Base-by-base conservation (phyloP, 2,329 filamentous ascomycete species). In the Penicillium frequentans region DNA sequence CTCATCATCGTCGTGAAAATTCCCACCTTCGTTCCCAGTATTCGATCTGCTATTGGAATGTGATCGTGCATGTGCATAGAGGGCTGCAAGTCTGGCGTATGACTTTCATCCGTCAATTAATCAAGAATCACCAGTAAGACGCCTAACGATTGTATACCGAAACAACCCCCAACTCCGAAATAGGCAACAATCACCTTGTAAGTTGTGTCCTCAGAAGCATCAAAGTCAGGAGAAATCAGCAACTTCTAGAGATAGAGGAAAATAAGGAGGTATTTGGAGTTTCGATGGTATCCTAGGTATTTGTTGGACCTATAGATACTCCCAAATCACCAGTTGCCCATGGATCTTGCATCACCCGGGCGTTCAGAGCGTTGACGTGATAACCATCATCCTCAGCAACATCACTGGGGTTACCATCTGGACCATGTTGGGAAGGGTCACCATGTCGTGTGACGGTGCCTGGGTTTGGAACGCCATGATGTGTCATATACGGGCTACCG, bases 241-340 rank as follows among this genome's bases (percentile, higher is more conserved):
- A 24, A 16, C 14, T 44, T 27, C 14, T 16, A 43, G 35, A n/a
- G 24, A 26, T 24, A 47, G 19, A 21, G 14, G n/a, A 44, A 31
- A 16, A 31, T 37, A 23, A 42, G 19, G 14, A 24, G 26, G 13
- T 24, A n/a, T 24, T 45, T 19, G 26, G 23, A 11, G 8, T 35
- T 27, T 19, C 33, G 16, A 23, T 44, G 45, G 6, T 10, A 13
- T 48, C 19, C 39, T 58, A 66, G 19, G 59, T 63, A 48, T 64
- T 60, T 7, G 56, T 39, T 9, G 68, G 61, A 23, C 67, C 64
- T 45, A 73, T 66, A 42, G 70, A 61, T 48, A 71, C 68, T 6
- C 69, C 68, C 44, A 73, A 47, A 4, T 59, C 60, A 29, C 64
- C 65, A 35, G 60, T 45, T 26, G 64, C 58, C 70, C 70, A 73